phyloP scores from a whole-genome alignment of 2,329 filamentous ascomycete species.

The Chaetothyriales sp. region DNA sequence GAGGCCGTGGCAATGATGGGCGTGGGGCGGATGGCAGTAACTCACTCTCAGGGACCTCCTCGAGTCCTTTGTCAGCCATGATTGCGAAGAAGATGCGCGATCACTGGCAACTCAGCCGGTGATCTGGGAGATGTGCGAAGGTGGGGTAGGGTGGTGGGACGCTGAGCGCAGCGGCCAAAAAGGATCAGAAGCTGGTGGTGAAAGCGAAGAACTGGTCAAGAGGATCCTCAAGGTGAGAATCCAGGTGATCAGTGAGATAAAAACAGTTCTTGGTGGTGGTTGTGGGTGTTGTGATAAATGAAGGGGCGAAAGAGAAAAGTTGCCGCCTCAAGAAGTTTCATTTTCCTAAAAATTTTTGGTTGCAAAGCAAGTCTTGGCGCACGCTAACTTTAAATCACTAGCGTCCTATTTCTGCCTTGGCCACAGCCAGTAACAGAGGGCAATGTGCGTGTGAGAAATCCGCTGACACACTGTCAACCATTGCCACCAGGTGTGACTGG shows the following conservation, averaged over 20 bases:
- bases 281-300: slow-evolving; percentile 6
- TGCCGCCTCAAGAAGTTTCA: slow-evolving; percentile 3
- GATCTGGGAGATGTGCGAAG: slow-evolving; percentile 38
- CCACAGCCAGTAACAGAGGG: background rate
- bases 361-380: background rate
- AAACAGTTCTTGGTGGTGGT: background rate
- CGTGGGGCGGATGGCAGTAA: slow-evolving; percentile 18
- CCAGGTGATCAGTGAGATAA: slow-evolving; percentile 9
- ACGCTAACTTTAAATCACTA: background rate
- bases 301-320: slow-evolving; percentile 6
- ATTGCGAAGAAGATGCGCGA: slow-evolving; percentile 54
- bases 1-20: background rate
- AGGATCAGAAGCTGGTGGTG: slow-evolving; percentile 1
- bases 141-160: slow-evolving; percentile 11
- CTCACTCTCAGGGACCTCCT: slow-evolving; percentile 92
- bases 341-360: background rate
- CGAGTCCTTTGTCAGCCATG: slow-evolving; percentile 99
- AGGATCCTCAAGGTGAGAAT: slow-evolving; percentile 16
- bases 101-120: slow-evolving; percentile 61
- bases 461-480: background rate
- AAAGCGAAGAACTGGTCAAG: slow-evolving; percentile 5
- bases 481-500: background rate
- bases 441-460: background rate
- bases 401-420: background rate
- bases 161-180: slow-evolving; percentile 11